Conservation (phyloP, 1,284 basidiomycete genomes). For the Marasmius sp. region DNA sequence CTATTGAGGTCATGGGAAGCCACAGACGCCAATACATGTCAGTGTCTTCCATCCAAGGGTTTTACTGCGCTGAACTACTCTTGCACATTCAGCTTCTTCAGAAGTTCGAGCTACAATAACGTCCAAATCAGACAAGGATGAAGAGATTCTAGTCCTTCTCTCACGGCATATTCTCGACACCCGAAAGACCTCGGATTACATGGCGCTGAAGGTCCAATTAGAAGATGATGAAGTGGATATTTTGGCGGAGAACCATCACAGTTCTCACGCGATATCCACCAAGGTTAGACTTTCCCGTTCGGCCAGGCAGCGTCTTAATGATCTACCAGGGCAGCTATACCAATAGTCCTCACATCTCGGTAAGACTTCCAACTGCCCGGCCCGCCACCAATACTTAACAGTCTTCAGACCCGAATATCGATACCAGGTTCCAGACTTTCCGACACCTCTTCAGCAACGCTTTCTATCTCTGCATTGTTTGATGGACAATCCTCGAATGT, state of each 20-base stretch:
- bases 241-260: slow-evolving; percentile 14
- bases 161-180: slow-evolving; percentile 73
- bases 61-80: not conserved
- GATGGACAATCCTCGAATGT: slow-evolving; percentile 60
- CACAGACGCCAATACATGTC: slow-evolving; percentile 33
- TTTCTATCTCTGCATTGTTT: slow-evolving; percentile 63
- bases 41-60: slow-evolving; percentile 1
- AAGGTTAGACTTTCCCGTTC: slow-evolving; percentile 29
- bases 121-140: slow-evolving; percentile 12
- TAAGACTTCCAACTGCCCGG: slow-evolving; percentile 29
- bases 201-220: slow-evolving; percentile 63
- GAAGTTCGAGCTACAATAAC: slow-evolving; percentile 37
- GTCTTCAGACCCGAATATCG: slow-evolving; percentile 34
- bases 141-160: slow-evolving; percentile 80
- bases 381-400: not conserved
- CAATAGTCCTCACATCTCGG: slow-evolving; percentile 76
- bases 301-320: not conserved
- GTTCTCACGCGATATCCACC: slow-evolving; percentile 29
- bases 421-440: slow-evolving; percentile 29
- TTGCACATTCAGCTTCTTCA: slow-evolving; percentile 25
- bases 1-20: slow-evolving; percentile 56
- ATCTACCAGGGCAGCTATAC: slow-evolving; percentile 66
- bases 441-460: slow-evolving; percentile 32
- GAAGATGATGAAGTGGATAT: slow-evolving; percentile 38
- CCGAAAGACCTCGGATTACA: slow-evolving; percentile 61